phyloP scores from a whole-genome alignment of 768 basidiomycete genomes.

The Amanita jacksonii region DNA sequence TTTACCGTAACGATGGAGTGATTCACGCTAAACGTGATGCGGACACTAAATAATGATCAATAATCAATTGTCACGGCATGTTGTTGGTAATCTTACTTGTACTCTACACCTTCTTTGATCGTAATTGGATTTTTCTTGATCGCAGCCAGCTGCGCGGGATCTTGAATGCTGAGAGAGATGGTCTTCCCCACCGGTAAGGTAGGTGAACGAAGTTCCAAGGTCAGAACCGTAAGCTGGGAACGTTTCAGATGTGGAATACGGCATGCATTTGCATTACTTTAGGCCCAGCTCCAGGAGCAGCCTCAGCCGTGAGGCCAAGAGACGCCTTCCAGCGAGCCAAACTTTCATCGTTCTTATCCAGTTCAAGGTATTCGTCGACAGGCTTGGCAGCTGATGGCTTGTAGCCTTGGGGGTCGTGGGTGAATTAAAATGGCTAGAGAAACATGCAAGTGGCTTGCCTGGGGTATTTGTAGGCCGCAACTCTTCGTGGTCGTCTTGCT shows the following conservation, averaged over 20 bases:
- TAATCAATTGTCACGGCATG: background rate
- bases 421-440: background rate
- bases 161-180: conserved; percentile 59
- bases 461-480: conserved; percentile 59
- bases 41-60: conserved; percentile 40
- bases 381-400: conserved; percentile 60
- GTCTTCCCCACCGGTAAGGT: conserved; percentile 53
- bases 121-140: conserved; percentile 70
- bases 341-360: conserved; percentile 89
- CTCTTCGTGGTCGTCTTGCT: conserved; percentile 63
- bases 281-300: conserved; percentile 37
- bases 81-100: conserved; percentile 48
- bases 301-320: conserved; percentile 66
- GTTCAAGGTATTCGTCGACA: conserved; percentile 72
- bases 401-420: conserved; percentile 44
- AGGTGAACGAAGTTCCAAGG: conserved; percentile 72
- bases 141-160: conserved; percentile 34
- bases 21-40: conserved; percentile 80
- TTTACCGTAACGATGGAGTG: conserved; percentile 79
- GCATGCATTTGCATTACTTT: conserved; percentile 37
- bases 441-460: conserved; percentile 29
- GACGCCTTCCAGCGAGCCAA: conserved; percentile 94
- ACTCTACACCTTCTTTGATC: conserved; percentile 84
- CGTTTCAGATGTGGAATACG: conserved; percentile 12
- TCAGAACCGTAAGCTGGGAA: conserved; percentile 57